phyloP scores from a whole-genome alignment of 1,284 basidiomycete species.

The Microstroma glucosiphilum region DNA sequence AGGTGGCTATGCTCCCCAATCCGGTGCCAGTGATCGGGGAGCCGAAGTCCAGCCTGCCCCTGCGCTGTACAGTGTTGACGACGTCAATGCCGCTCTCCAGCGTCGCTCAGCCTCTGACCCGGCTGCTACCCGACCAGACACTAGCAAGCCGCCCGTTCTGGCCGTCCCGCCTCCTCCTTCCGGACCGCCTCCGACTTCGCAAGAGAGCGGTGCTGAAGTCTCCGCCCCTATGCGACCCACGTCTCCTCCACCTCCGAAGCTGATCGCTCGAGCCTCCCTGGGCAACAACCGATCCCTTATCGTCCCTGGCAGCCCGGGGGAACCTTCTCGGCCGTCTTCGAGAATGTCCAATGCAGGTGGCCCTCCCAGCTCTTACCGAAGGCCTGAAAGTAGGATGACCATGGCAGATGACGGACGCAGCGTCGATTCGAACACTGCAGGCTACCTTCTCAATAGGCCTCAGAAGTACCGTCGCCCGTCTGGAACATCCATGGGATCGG shows the following conservation, averaged over 20 bases:
- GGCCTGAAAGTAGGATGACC: too few relatives aligned
- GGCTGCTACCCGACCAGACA: conserved; percentile 15
- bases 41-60: conserved; percentile 17
- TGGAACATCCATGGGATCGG: background rate
- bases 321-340: too few relatives aligned
- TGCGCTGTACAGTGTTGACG: conserved; percentile 27
- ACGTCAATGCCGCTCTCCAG: conserved; percentile 21
- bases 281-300: conserved; percentile 10
- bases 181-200: conserved; percentile 32
- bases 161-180: conserved; percentile 35
- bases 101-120: background rate
- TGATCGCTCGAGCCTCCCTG: conserved; percentile 27
- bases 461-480: background rate
- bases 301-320: conserved; percentile 8
- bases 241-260: conserved; percentile 34
- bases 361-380: too few relatives aligned
- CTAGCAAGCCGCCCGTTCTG: conserved; percentile 36
- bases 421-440: background rate
- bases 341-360: too few relatives aligned
- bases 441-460: too few relatives aligned
- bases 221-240: conserved; percentile 19
- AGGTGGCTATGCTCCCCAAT: conserved; percentile 10
- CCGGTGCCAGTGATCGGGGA: conserved; percentile 19
- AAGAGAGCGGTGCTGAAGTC: too few relatives aligned
- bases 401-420: background rate